Percentiles rank a stretch among this genome's conserved stretches.
Evolutionary conservation across 768 basidiomycete species (phyloP).

Genomic region (Naganishia onofrii): DNA sequence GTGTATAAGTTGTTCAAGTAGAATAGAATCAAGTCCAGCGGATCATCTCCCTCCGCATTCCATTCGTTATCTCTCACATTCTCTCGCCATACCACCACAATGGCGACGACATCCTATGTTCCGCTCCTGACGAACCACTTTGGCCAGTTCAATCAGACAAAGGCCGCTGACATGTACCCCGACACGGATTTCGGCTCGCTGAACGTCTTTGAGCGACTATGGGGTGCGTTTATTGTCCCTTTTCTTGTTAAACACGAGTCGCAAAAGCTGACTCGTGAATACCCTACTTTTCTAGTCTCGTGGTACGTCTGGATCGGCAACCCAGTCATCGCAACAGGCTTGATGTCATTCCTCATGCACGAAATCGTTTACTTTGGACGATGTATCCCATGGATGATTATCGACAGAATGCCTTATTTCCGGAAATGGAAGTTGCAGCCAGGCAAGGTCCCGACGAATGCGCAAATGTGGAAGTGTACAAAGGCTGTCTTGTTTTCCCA

Average conservation of each 20-base stretch:
- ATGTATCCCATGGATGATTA: constrained; percentile 89
- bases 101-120: constrained; percentile 37
- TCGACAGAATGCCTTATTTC: constrained; percentile 92
- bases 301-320: constrained; percentile 87
- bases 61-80: too few species aligned
- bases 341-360: constrained; percentile 88
- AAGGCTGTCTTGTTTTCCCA: constrained; percentile 91
- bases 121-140: constrained; percentile 47
- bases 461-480: constrained; percentile 93
- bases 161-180: constrained; percentile 60
- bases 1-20: too few species aligned
- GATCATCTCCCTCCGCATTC: too few species aligned
- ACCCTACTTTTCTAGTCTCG: constrained; percentile 31
- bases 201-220: constrained; percentile 63
- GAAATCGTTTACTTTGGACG: constrained; percentile 99
- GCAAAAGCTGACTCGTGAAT: too few species aligned
- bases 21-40: too few species aligned
- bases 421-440: constrained; percentile 90
- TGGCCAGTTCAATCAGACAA: constrained; percentile 69
- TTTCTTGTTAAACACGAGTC: too few species aligned
- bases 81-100: neutral
- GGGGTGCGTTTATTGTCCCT: constrained; percentile 61
- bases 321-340: constrained; percentile 85
- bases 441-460: constrained; percentile 70
- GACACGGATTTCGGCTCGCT: constrained; percentile 44